Base-by-base conservation (phyloP, 139 green algal species). In the Volvox reticuliferus region DNA sequence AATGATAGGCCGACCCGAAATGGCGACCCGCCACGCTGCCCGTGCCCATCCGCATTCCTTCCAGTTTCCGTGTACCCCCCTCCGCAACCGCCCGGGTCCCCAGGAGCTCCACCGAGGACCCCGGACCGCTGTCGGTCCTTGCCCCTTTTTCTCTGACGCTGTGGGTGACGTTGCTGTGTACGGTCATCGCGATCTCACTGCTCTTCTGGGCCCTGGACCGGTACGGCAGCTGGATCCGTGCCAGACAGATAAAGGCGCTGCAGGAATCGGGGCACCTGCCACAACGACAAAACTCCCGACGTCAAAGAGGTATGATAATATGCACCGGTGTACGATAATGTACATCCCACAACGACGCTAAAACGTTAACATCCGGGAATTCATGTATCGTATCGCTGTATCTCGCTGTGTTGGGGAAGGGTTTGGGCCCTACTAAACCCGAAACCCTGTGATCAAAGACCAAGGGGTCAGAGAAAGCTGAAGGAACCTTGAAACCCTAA, bases 111-210 rank as follows among this genome's bases (percentile, higher is more conserved):
- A 14, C 17, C 5, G 17, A 69, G 37, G 12, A 6, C 36, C 37
- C 84, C 1, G 84, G 84, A 28, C 16, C 84, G 19, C 84, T 89
- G 26, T 89, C 84, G 19, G 84, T 89, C 12, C 67, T 89, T 35
- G 84, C 67, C 24, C 84, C 84, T 24, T 89, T 89, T 21, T 50
- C 33, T 3, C 18, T n/a, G 14, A 69, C 84, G 12, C 84, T 89
- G 26, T 89, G 84, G 84, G 28, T 89, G 35, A 55, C 69, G 35
- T 35, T 89, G 22, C 68, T 89, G 36, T 89, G 84, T n/a, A 89
- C 84, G 17, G 37, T 89, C 14, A 21, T 89, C 17, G 36, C 16
- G 0, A n/a, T 89, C 14, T 28, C 68, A 12, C 35, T 89, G 5
- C 19, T 89, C 26, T 89, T 89, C 68, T 89, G 84, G 84, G 37